Conservation (phyloP, 306 rosid species). For the Cucurbita maxima region DNA sequence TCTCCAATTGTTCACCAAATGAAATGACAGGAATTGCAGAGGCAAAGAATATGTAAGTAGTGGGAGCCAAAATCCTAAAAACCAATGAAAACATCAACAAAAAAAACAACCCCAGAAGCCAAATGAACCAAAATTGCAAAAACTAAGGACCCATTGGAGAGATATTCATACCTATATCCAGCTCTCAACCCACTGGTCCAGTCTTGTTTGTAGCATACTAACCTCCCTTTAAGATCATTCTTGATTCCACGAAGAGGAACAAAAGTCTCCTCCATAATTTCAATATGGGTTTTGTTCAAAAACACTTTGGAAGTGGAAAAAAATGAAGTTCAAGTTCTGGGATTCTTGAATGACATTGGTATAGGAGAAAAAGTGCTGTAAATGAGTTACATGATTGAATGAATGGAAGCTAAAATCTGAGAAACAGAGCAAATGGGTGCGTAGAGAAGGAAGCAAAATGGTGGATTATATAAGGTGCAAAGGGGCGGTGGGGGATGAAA, state of each 20-base stretch:
- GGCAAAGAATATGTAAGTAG: conserved; percentile 63
- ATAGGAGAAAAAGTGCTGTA: background rate
- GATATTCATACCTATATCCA: conserved; percentile 33
- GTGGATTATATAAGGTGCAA: conserved; percentile 16
- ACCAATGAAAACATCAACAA: background rate
- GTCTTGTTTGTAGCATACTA: conserved; percentile 58
- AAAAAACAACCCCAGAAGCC: background rate
- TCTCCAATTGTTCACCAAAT: conserved; percentile 60
- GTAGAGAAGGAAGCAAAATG: conserved; percentile 4
- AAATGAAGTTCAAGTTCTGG: background rate
- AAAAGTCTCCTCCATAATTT: conserved; percentile 60
- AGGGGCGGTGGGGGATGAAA: conserved; percentile 8
- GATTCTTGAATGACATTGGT: background rate
- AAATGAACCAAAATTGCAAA: background rate
- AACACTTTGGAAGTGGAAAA: background rate
- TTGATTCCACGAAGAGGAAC: conserved; percentile 53
- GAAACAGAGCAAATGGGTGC: background rate
- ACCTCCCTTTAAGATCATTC: conserved; percentile 57
- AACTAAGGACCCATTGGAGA: background rate
- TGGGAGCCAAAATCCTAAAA: conserved; percentile 64
- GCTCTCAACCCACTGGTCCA: conserved; percentile 58
- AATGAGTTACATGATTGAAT: conserved; percentile 38
- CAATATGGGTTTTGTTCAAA: background rate
- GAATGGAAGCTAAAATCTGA: background rate
- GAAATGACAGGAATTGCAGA: conserved; percentile 63